Evolutionary conservation across 768 basidiomycete genomes (phyloP).

Genomic region (Suillus hirtellus): DNA sequence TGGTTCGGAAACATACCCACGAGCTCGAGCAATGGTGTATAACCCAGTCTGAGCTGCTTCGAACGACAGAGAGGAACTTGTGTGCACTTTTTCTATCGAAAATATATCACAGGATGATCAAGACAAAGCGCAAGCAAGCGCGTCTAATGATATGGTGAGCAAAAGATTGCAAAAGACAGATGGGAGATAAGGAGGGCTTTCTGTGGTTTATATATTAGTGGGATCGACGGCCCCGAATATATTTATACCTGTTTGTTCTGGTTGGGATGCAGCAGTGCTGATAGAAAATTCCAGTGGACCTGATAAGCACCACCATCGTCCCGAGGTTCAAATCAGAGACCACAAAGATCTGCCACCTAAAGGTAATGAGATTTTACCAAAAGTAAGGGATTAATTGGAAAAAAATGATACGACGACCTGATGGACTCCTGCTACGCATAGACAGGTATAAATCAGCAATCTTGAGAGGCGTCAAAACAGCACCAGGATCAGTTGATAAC

Average conservation of each 20-base stretch:
- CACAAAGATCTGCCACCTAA: not conserved
- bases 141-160: not conserved
- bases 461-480: not conserved
- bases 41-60: not conserved
- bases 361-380: not conserved
- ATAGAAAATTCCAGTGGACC: not conserved
- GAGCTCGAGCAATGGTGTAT: slow-evolving; percentile 13
- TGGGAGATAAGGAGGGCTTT: not conserved
- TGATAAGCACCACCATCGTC: not conserved
- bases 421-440: not conserved
- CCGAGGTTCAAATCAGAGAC: not conserved
- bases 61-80: not conserved
- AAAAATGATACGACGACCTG: not conserved
- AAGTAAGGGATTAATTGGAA: not conserved
- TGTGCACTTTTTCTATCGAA: not conserved
- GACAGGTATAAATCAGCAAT: not conserved
- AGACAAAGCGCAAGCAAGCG: not conserved
- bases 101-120: not conserved
- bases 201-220: not conserved
- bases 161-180: not conserved
- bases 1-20: not conserved
- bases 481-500: too few relatives aligned
- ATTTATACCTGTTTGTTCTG: not conserved
- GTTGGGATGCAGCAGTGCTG: too few relatives aligned
- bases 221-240: not conserved